Evolutionary conservation across 2,329 filamentous ascomycete genomes (phyloP).

Genomic region (Salinomyces thailandicus): DNA sequence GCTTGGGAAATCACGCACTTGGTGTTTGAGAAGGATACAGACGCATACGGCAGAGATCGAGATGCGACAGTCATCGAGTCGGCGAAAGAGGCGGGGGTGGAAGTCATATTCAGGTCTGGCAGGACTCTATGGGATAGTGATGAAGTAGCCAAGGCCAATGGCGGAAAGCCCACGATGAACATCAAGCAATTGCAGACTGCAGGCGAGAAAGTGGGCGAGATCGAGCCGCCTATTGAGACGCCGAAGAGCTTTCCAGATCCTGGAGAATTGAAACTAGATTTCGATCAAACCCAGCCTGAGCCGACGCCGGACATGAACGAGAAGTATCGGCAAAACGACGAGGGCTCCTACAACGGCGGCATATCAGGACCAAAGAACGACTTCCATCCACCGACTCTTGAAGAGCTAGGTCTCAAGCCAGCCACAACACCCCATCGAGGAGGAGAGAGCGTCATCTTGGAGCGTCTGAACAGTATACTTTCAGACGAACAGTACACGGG

Average conservation of each 20-base stretch:
- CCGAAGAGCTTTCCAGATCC: slow-evolving; percentile 54
- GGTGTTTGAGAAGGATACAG: slow-evolving; percentile 70
- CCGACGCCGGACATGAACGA: slow-evolving; percentile 51
- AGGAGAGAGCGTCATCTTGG: slow-evolving; percentile 57
- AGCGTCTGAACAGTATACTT: slow-evolving; percentile 49
- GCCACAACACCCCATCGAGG: slow-evolving; percentile 59
- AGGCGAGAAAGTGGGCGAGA: slow-evolving; percentile 51
- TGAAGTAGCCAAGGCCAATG: slow-evolving; percentile 53
- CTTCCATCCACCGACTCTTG: slow-evolving; percentile 59
- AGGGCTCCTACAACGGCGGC: slow-evolving; percentile 45
- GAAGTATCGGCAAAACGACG: slow-evolving; percentile 41
- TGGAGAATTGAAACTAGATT: slow-evolving; percentile 48
- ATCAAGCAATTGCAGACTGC: slow-evolving; percentile 55
- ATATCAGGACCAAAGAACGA: slow-evolving; percentile 58
- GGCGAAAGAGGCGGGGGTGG: slow-evolving; percentile 55
- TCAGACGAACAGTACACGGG: slow-evolving; percentile 55
- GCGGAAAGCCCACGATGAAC: slow-evolving; percentile 63
- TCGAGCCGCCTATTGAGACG: slow-evolving; percentile 50
- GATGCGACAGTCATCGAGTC: slow-evolving; percentile 49
- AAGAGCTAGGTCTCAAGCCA: slow-evolving; percentile 56
- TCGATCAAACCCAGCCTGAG: slow-evolving; percentile 46
- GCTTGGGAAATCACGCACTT: slow-evolving; percentile 65
- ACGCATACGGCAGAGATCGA: slow-evolving; percentile 57
- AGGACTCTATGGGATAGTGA: slow-evolving; percentile 67
- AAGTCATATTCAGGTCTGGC: slow-evolving; percentile 55